A percentile compares a stretch with the other conserved stretches of the same genome.
phyloP scores from a whole-genome alignment of 2,329 filamentous ascomycete species.

The Aphanoascus verrucosus region DNA sequence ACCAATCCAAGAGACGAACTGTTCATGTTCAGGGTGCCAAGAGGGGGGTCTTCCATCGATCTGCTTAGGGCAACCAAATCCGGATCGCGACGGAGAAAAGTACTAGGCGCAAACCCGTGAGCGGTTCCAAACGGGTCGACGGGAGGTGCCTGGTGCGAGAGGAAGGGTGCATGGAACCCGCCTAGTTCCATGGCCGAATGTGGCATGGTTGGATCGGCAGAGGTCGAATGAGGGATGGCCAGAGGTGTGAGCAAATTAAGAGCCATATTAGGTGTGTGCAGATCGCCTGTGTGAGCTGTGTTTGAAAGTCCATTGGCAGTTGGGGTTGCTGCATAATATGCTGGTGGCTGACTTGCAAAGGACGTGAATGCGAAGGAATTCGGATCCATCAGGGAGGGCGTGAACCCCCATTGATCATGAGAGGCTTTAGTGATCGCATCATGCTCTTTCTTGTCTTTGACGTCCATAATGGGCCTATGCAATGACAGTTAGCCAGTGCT shows the following conservation, averaged over 20 bases:
- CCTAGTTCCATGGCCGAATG: constrained; percentile 53
- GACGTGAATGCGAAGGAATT: constrained; percentile 69
- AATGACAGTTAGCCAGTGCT: neutral
- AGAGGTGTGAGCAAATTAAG: constrained; percentile 57
- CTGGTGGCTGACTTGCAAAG: constrained; percentile 68
- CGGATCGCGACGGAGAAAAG: constrained; percentile 70
- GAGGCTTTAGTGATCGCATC: constrained; percentile 62
- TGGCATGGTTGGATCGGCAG: constrained; percentile 32
- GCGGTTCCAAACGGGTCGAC: constrained; percentile 60
- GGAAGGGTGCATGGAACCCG: constrained; percentile 51
- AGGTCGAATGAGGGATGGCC: constrained; percentile 60
- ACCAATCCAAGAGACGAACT: constrained; percentile 16
- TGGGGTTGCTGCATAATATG: constrained; percentile 81
- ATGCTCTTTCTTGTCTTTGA: neutral
- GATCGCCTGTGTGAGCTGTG: constrained; percentile 71
- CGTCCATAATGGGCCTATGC: constrained; percentile 5
- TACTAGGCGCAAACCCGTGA: constrained; percentile 52
- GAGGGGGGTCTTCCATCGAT: constrained; percentile 53
- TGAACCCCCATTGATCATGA: constrained; percentile 72
- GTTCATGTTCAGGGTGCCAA: constrained; percentile 38
- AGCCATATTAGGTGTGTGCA: constrained; percentile 69
- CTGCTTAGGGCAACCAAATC: constrained; percentile 71
- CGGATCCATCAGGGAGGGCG: constrained; percentile 77
- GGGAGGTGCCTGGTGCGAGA: constrained; percentile 43
- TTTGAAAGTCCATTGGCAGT: constrained; percentile 47